These are phyloP conservation scores for Kuraishia molischiana DNA, from an alignment of 805 yeast species.

Conservation along the genomic window DNA sequence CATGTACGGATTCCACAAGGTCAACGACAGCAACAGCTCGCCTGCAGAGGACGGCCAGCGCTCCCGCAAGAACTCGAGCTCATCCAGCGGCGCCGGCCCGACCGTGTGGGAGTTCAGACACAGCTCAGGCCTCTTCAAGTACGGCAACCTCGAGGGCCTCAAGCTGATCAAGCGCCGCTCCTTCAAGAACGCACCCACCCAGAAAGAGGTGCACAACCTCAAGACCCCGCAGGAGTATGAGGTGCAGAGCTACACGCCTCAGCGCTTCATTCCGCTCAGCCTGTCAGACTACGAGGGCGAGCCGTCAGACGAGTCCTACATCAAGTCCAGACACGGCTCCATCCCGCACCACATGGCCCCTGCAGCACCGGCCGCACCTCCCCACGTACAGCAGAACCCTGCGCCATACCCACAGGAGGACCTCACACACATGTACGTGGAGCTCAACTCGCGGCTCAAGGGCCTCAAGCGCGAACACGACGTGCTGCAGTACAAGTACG, in stretches of 20 bases:
- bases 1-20: conserved; percentile 79
- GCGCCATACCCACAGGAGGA: neutral
- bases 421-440: conserved; percentile 17
- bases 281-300: conserved; percentile 11
- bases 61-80: conserved; percentile 13
- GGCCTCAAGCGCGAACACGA: conserved; percentile 31
- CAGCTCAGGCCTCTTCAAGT: conserved; percentile 64
- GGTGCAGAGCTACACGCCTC: conserved; percentile 12
- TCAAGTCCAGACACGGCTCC: neutral
- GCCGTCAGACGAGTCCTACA: conserved; percentile 7
- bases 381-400: neutral
- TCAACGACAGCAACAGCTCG: conserved; percentile 29
- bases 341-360: neutral
- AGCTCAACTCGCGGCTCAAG: conserved; percentile 27
- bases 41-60: conserved; percentile 2
- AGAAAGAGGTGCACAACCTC: conserved; percentile 19
- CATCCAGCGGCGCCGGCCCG: conserved; percentile 7
- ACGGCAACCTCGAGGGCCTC: conserved; percentile 71
- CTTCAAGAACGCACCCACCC: conserved; percentile 17
- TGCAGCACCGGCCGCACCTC: neutral
- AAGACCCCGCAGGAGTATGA: conserved; percentile 7
- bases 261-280: conserved; percentile 11
- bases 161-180: conserved; percentile 75
- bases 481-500: conserved; percentile 33
- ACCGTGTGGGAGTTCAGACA: conserved; percentile 82